Evolutionary conservation across 768 basidiomycete genomes (phyloP).

Genomic region (Galerina sulciceps): DNA sequence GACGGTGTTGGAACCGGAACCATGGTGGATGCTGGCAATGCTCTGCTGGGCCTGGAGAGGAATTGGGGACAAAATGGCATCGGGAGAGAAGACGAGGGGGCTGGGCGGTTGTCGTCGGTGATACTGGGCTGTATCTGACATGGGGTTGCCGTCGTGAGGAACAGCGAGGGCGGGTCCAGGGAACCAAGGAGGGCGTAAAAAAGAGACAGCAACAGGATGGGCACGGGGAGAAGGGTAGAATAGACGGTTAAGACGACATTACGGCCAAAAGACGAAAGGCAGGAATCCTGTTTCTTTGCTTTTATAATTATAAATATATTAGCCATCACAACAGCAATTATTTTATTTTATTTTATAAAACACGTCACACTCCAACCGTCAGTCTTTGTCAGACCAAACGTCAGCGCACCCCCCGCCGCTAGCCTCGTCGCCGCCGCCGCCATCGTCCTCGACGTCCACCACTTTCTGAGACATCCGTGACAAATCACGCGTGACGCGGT

Average conservation of each 20-base stretch:
- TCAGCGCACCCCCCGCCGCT: too few species aligned
- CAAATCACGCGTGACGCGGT: slow-evolving; percentile 16
- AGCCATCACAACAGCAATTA: slow-evolving; percentile 1
- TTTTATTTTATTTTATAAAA: background rate
- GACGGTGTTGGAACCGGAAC: slow-evolving; percentile 70
- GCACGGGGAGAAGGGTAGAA: slow-evolving; percentile 20
- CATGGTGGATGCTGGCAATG: slow-evolving; percentile 38
- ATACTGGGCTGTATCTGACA: slow-evolving; percentile 53
- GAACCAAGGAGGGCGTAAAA: slow-evolving; percentile 15
- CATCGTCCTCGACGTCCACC: background rate
- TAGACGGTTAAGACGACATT: slow-evolving; percentile 30
- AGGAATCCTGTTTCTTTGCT: background rate
- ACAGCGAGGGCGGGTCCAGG: slow-evolving; percentile 18
- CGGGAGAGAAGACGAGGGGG: slow-evolving; percentile 79
- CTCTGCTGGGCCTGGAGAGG: slow-evolving; percentile 48
- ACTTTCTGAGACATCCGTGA: background rate
- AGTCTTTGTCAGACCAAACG: too few species aligned
- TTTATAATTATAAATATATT: background rate
- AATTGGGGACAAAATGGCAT: slow-evolving; percentile 59
- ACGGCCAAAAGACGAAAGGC: slow-evolving; percentile 7
- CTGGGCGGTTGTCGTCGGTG: slow-evolving; percentile 71
- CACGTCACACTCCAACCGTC: too few species aligned
- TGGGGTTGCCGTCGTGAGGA: slow-evolving; percentile 28
- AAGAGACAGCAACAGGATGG: slow-evolving; percentile 22
- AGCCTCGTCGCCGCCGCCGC: too few species aligned